Conservation (phyloP, 2,329 filamentous ascomycete species). For the Mycosphaerelloides madeirae region DNA sequence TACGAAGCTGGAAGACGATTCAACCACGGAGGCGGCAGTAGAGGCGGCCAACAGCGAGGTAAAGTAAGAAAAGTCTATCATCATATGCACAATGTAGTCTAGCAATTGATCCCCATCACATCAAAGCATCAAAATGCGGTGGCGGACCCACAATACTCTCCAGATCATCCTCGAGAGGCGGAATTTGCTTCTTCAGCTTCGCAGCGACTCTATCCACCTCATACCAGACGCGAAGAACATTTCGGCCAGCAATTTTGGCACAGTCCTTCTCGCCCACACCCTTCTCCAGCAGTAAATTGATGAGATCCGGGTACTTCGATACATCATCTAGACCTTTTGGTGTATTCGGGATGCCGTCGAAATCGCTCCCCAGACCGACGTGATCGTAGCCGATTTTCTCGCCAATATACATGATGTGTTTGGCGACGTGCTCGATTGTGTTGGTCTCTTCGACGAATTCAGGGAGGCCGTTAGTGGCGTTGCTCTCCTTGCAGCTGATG, state of each 20-base stretch:
- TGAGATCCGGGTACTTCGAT: constrained; percentile 71
- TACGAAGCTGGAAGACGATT: too few relatives aligned
- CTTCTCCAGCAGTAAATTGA: constrained; percentile 67
- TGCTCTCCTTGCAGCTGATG: constrained; percentile 63
- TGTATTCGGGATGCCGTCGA: constrained; percentile 67
- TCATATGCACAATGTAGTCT: not conserved
- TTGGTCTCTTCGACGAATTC: constrained; percentile 62
- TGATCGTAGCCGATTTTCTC: constrained; percentile 78
- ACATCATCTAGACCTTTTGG: constrained; percentile 80
- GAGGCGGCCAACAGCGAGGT: not conserved
- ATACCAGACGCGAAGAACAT: constrained; percentile 78
- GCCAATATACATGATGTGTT: constrained; percentile 79
- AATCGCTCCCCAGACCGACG: constrained; percentile 85
- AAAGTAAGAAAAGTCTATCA: not conserved
- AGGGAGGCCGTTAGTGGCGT: constrained; percentile 58
- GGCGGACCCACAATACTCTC: constrained; percentile 5
- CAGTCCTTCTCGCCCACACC: constrained; percentile 72
- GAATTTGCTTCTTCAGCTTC: constrained; percentile 53
- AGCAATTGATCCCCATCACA: not conserved
- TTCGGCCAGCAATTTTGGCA: constrained; percentile 70
- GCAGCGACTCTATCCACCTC: constrained; percentile 69
- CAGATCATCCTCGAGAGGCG: constrained; percentile 44
- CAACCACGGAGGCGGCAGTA: not conserved
- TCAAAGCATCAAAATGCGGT: constrained; percentile 5
- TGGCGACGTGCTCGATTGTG: constrained; percentile 70